Evolutionary conservation across 371 early-diverging fungal genomes (phyloP).

Genomic region (Apophysomyces sp.): DNA sequence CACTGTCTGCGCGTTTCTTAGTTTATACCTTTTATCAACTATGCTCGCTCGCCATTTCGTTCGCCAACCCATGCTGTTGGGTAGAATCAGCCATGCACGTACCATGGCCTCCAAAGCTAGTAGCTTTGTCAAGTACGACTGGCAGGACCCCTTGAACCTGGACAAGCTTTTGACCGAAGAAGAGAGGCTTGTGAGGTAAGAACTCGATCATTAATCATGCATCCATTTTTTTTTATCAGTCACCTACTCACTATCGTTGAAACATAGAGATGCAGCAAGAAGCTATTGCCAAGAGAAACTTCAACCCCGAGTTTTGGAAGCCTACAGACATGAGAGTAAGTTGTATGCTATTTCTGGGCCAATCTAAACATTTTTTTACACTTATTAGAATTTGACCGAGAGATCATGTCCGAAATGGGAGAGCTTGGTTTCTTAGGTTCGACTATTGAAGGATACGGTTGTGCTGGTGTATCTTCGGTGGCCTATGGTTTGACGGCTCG

Average conservation of each 20-base stretch:
- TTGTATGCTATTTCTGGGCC: background rate
- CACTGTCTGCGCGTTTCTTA: background rate
- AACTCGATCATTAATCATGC: background rate
- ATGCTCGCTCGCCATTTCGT: slow-evolving; percentile 18
- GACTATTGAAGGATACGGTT: slow-evolving; percentile 96
- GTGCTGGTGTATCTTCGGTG: slow-evolving; percentile 96
- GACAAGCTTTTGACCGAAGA: slow-evolving; percentile 88
- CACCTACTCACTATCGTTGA: background rate
- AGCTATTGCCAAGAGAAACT: slow-evolving; percentile 90
- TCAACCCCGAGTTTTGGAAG: slow-evolving; percentile 81
- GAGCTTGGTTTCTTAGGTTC: slow-evolving; percentile 92
- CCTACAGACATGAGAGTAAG: slow-evolving; percentile 86
- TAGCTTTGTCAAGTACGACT: slow-evolving; percentile 84
- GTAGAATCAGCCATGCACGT: slow-evolving; percentile 11
- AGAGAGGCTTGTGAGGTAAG: slow-evolving; percentile 74
- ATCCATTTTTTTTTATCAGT: too few relatives aligned
- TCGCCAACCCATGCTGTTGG: slow-evolving; percentile 7
- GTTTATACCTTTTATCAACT: background rate
- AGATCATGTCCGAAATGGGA: slow-evolving; percentile 95
- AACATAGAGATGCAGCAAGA: slow-evolving; percentile 74
- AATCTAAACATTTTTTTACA: background rate
- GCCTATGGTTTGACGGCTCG: slow-evolving; percentile 96
- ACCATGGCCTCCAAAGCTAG: slow-evolving; percentile 53
- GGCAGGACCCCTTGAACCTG: slow-evolving; percentile 90
- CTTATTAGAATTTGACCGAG: slow-evolving; percentile 75